Evolutionary conservation across 148 eudicot species (phyloP).

Genomic region (Chenopodium album): DNA sequence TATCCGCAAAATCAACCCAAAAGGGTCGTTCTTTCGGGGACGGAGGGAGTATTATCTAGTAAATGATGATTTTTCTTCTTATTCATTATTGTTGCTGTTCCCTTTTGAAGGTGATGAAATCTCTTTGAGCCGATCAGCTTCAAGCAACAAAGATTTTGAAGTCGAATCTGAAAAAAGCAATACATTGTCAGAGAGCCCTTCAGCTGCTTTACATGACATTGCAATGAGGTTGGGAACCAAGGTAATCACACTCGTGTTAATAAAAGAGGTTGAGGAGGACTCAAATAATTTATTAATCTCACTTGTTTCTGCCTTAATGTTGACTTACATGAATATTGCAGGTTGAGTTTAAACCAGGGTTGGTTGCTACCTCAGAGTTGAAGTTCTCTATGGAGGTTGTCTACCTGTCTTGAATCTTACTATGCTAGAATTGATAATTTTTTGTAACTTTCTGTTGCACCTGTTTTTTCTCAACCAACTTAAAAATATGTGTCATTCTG

Average conservation of each 20-base stretch:
- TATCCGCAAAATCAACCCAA: no score
- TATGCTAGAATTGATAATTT: not conserved
- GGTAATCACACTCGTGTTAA: constrained; percentile 39
- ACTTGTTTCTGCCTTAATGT: not conserved
- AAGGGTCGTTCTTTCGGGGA: no score
- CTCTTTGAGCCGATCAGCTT: constrained; percentile 47
- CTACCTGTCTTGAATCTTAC: constrained; percentile 12
- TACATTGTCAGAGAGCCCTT: constrained; percentile 52
- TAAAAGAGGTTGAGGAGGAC: not conserved
- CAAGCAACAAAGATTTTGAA: constrained; percentile 61
- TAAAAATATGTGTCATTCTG: not conserved
- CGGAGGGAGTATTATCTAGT: no score
- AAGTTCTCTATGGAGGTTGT: constrained; percentile 72
- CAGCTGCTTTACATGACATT: constrained; percentile 77
- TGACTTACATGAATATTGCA: constrained; percentile 34
- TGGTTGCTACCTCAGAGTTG: constrained; percentile 54
- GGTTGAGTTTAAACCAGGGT: constrained; percentile 70
- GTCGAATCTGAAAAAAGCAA: constrained; percentile 47
- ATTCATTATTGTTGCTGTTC: not conserved
- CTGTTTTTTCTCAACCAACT: not conserved
- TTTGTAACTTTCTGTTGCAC: not conserved
- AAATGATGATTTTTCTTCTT: not conserved
- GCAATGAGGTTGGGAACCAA: constrained; percentile 81
- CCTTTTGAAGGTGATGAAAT: constrained; percentile 56
- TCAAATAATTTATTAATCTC: not conserved